phyloP scores from a whole-genome alignment of 176 grass and related monocot genomes.

The Areca catechu region DNA sequence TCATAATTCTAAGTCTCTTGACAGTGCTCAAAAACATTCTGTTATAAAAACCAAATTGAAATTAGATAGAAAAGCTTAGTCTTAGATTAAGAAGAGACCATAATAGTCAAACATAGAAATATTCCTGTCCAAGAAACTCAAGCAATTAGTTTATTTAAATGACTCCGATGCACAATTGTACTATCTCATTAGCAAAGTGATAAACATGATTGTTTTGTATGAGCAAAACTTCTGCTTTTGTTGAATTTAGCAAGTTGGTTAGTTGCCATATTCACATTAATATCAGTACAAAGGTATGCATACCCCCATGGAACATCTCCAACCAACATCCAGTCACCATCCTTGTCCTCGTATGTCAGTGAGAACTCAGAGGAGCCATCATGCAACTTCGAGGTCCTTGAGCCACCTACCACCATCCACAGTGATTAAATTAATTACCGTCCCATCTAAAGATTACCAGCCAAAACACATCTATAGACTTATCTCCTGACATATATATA shows the following conservation, averaged over 20 bases:
- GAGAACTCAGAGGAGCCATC: neutral
- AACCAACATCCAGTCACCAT: slow-evolving; percentile 7
- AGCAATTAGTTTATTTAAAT: no score
- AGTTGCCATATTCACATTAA: no score
- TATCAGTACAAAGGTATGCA: neutral
- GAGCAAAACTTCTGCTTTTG: neutral
- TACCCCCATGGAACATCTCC: slow-evolving; percentile 9
- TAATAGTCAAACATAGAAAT: no score
- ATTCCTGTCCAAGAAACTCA: no score
- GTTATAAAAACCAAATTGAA: neutral
- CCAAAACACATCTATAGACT: neutral
- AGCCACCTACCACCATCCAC: neutral
- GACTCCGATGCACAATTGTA: no score
- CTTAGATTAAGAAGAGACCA: no score
- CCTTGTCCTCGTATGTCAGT: slow-evolving; percentile 7
- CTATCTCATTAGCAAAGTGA: no score
- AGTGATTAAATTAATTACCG: neutral
- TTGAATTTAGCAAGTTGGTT: no score
- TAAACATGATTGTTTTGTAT: neutral
- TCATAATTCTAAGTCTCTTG: slow-evolving; percentile 9
- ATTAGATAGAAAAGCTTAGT: no score
- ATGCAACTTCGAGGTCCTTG: neutral
- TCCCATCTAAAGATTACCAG: neutral
- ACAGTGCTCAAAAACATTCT: slow-evolving; percentile 1
- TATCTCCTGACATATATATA: no score